phyloP scores from a whole-genome alignment of 345 rosid genomes.

The Gossypium longicalyx region DNA sequence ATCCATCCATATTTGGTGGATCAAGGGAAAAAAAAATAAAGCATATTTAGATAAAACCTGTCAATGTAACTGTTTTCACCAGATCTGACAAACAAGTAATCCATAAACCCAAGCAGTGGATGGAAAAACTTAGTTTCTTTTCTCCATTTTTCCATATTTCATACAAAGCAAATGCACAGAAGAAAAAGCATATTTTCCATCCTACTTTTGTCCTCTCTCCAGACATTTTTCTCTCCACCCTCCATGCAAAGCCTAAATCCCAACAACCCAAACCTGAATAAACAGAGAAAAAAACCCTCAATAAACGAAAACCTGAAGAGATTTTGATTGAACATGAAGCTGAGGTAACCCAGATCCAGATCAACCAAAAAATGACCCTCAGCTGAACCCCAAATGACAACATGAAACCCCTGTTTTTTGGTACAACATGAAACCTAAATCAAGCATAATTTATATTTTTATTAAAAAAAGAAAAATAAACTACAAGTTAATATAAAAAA shows the following conservation, averaged over 20 bases:
- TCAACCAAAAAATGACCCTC: neutral
- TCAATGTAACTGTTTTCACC: neutral
- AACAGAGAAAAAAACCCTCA: neutral
- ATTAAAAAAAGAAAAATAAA: neutral
- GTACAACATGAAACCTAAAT: neutral
- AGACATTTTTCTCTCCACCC: neutral
- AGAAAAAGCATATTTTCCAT: neutral
- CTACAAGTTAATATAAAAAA: neutral
- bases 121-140: neutral
- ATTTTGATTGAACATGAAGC: neutral
- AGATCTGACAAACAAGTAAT: neutral
- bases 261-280: neutral
- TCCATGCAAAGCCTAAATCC: neutral
- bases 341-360: neutral
- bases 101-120: neutral
- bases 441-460: neutral
- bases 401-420: neutral
- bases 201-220: neutral
- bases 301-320: neutral
- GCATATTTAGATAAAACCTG: neutral
- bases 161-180: neutral
- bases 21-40: neutral
- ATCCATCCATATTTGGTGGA: neutral
- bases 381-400: neutral
- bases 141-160: neutral